Conservation (phyloP, 768 basidiomycete genomes). For the Xerocomellus chrysenteron region DNA sequence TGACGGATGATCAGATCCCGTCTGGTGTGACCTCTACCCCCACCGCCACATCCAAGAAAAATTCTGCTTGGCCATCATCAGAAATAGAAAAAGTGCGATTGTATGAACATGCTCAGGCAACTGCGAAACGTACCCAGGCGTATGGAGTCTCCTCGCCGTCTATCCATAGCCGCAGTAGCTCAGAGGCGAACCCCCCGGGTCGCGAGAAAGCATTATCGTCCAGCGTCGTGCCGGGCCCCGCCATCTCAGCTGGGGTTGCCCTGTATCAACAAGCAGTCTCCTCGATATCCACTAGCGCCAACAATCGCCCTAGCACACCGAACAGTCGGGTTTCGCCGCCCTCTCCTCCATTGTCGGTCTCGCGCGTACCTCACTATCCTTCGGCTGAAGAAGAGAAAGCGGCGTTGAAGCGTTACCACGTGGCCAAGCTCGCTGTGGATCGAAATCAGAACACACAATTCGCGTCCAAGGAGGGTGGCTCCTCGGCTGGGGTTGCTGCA, state of each 20-base stretch:
- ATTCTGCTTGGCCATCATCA: slow-evolving; percentile 56
- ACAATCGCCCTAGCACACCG: slow-evolving; percentile 16
- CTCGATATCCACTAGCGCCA: slow-evolving; percentile 29
- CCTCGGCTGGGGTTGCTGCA: slow-evolving; percentile 24
- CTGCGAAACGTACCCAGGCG: slow-evolving; percentile 59
- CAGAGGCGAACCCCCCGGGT: slow-evolving; percentile 24
- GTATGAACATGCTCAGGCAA: slow-evolving; percentile 66
- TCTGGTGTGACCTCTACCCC: slow-evolving; percentile 1
- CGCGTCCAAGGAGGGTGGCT: slow-evolving; percentile 22
- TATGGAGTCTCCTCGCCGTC: slow-evolving; percentile 29
- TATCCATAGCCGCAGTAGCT: slow-evolving; percentile 28
- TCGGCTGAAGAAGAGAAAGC: slow-evolving; percentile 78
- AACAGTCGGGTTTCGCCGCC: slow-evolving; percentile 31
- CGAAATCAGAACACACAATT: slow-evolving; percentile 47
- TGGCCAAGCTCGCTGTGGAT: slow-evolving; percentile 71
- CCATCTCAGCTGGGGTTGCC: slow-evolving; percentile 41
- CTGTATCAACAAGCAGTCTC: slow-evolving; percentile 48
- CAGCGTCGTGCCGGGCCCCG: slow-evolving; percentile 12
- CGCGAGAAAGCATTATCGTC: slow-evolving; percentile 18
- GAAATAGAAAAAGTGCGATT: slow-evolving; percentile 76
- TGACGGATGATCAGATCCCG: slow-evolving; percentile 12
- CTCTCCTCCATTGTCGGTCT: slow-evolving; percentile 25
- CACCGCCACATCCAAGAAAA: slow-evolving; percentile 15
- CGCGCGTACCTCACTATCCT: slow-evolving; percentile 46
- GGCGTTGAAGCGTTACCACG: slow-evolving; percentile 62